A percentile compares a stretch with the other conserved stretches of the same genome.
Evolutionary conservation across 129 eudicot species (phyloP).

Genomic region (Artemisia annua): DNA sequence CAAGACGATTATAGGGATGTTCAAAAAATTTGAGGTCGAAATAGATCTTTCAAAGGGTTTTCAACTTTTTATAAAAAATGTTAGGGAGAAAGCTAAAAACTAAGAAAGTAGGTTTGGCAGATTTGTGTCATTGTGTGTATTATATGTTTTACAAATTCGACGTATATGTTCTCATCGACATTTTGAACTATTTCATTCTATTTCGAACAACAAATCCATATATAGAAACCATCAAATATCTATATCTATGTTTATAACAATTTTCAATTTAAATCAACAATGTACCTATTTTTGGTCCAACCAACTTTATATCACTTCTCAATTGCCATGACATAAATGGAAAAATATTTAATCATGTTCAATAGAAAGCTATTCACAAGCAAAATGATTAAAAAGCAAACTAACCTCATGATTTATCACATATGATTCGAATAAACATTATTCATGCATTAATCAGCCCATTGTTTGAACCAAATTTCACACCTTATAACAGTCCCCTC

Average conservation of each 20-base stretch:
- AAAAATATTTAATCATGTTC: background rate
- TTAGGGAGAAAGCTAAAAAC: background rate
- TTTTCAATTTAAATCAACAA: background rate
- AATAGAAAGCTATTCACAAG: constrained; percentile 5
- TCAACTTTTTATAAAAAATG: background rate
- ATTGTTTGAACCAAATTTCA: constrained; percentile 10
- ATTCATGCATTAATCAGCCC: background rate
- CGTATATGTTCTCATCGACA: background rate
- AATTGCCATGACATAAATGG: background rate
- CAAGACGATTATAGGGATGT: background rate
- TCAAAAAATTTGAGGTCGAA: background rate
- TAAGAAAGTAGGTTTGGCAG: constrained; percentile 9
- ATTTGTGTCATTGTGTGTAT: constrained; percentile 12
- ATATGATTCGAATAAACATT: constrained; percentile 11
- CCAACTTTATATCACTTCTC: background rate
- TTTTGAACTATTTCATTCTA: background rate
- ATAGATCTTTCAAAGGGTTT: background rate
- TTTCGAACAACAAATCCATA: background rate
- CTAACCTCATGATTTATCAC: constrained; percentile 25
- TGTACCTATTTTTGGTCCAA: background rate
- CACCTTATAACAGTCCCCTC: background rate
- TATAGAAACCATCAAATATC: too few species aligned
- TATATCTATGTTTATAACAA: background rate
- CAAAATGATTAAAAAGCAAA: constrained; percentile 15
- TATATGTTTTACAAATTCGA: background rate